Evolutionary conservation across 1,139 yeast species (phyloP), one percentile per base, ranked within the genome.

Genomic region (Trichomonascaceae sp.): DNA sequence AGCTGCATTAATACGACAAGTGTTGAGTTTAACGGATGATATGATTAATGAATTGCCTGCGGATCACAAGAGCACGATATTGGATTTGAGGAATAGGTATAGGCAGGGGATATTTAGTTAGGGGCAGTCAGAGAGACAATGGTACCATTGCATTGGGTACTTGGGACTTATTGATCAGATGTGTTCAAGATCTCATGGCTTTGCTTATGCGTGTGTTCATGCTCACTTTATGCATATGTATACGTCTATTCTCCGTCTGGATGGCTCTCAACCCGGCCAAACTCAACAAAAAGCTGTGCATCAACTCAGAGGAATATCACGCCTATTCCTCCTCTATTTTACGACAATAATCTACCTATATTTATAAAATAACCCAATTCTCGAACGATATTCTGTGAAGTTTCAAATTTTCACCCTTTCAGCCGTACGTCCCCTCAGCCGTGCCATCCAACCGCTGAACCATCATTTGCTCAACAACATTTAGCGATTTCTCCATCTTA

Each of bases 1-100:
- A 57, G 72, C 68, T 4, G 73, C 67, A 1, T 61, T 74, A 72
- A 83, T 63, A 71, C 62, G 65, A 45, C 83, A 57, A 70, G 66
- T 89, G 1, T 69, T 86, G 58, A 74, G 74, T 18, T 72, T 91
- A 59, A 71, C 82, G 3, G 89, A 85, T 22, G 82, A 79, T 6
- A 95, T 89, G 55, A 71, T 87, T 38, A 71, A 70, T 4, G 71
- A 70, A 1, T 72, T 86, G 43, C 85, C 85, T 15, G 81, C 76
- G 12, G 80, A 77, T 41, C 85, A 85, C 64, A 60, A 66, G 39
- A 47, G 61, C 27, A 60, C 63, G 2, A 58, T 65, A 20, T 27
- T 57, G 38, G 55, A 53, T 18, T 52, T 64, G 15, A 58, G 67
- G 19, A 62, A 63, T 39, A 58, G 58, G 30, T 63, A 61, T 47